Evolutionary conservation across 805 yeast genomes (phyloP).

Genomic region (Ascoidea rubescens): DNA sequence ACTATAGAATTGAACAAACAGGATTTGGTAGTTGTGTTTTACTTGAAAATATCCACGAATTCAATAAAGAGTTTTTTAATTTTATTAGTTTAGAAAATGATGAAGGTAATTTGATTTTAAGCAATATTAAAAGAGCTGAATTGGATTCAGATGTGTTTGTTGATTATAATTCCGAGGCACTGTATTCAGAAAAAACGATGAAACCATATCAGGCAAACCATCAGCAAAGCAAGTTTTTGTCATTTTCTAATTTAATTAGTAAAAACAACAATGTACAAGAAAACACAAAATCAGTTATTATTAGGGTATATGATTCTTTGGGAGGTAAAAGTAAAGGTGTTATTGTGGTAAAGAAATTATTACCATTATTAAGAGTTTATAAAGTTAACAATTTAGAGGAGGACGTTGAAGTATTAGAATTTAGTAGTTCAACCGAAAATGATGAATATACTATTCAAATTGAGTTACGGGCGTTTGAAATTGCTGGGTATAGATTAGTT

Average conservation of each 20-base stretch:
- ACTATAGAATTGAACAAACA: constrained; percentile 14
- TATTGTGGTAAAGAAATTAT: constrained; percentile 25
- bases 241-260: background rate
- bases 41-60: constrained; percentile 14
- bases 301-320: constrained; percentile 74
- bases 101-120: constrained; percentile 47
- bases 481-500: constrained; percentile 31
- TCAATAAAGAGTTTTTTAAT: constrained; percentile 11
- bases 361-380: constrained; percentile 31
- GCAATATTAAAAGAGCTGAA: constrained; percentile 79
- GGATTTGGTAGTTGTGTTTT: constrained; percentile 14
- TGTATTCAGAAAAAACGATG: background rate
- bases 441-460: constrained; percentile 27
- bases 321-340: constrained; percentile 62
- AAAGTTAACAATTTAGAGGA: constrained; percentile 51
- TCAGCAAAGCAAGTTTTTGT: background rate
- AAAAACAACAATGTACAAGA: background rate
- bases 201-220: background rate
- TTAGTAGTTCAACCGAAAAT: constrained; percentile 15
- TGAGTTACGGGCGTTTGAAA: constrained; percentile 61
- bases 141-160: constrained; percentile 49
- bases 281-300: constrained; percentile 39
- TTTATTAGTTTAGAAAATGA: constrained; percentile 5
- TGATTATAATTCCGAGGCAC: constrained; percentile 17
- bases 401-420: constrained; percentile 25